Percentiles rank a stretch among this genome's conserved stretches.
These are phyloP conservation scores for Coemansia sp. DNA, from an alignment of 192 early-diverging fungal genomes.

Conservation along the genomic window DNA sequence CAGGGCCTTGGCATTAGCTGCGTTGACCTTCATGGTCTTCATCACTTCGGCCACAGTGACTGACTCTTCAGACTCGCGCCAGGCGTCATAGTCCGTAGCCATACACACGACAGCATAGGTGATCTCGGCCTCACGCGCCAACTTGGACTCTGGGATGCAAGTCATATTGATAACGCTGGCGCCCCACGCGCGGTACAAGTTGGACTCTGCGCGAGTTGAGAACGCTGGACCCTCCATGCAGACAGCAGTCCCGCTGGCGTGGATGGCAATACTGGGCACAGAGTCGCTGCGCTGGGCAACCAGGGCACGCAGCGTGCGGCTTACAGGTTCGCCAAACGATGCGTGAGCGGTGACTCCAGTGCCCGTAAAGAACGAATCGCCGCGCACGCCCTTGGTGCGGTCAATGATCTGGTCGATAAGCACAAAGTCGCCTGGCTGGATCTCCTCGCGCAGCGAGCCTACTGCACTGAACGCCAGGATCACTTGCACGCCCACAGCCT, in stretches of 20 bases:
- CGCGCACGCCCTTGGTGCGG: conserved; percentile 94
- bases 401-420: conserved; percentile 94
- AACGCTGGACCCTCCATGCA: conserved; percentile 99
- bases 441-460: conserved; percentile 91
- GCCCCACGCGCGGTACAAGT: conserved; percentile 94
- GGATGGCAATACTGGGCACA: conserved; percentile 56
- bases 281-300: conserved; percentile 61
- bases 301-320: conserved; percentile 66
- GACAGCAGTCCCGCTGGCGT: conserved; percentile 79
- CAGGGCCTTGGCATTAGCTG: conserved; percentile 76
- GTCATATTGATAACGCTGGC: conserved; percentile 98
- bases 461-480: conserved; percentile 97
- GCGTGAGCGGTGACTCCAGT: conserved; percentile 90
- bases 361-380: conserved; percentile 89
- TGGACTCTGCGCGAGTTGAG: conserved; percentile 94
- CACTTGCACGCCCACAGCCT: conserved; percentile 85
- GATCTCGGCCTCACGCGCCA: conserved; percentile 97
- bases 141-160: conserved; percentile 91
- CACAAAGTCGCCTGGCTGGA: conserved; percentile 92
- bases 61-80: conserved; percentile 72
- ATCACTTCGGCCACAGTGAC: conserved; percentile 87
- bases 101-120: conserved; percentile 99
- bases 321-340: conserved; percentile 93
- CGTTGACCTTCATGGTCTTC: conserved; percentile 83
- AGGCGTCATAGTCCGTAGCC: conserved; percentile 98